These are phyloP conservation scores for Magnaporthales sp. DNA, from an alignment of 2,329 filamentous ascomycete genomes.

Conservation along the genomic window DNA sequence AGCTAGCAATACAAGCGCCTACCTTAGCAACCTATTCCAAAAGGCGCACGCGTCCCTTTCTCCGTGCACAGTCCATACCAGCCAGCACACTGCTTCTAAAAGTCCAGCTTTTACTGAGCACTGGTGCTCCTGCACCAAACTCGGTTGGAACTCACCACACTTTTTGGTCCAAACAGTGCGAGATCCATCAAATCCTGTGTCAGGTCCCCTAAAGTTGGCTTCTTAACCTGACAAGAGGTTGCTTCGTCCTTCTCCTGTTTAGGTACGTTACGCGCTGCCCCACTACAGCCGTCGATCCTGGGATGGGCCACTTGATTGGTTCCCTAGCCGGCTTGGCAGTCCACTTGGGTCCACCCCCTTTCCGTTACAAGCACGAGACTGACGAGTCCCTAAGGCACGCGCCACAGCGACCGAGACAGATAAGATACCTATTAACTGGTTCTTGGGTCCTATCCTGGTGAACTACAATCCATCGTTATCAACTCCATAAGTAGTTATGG, in stretches of 20 bases:
- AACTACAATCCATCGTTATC: neutral
- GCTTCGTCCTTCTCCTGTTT: neutral
- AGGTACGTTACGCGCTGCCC: neutral
- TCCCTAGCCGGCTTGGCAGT: neutral
- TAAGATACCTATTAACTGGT: neutral
- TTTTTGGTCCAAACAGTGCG: slow-evolving; percentile 56
- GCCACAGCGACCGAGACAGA: neutral
- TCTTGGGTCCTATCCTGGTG: neutral
- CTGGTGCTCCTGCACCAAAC: neutral
- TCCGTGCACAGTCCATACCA: neutral
- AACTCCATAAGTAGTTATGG: slow-evolving; percentile 51
- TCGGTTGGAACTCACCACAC: slow-evolving; percentile 57
- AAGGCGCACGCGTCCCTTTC: neutral
- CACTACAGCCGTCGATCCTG: neutral
- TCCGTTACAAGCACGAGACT: neutral
- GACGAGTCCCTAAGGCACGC: neutral
- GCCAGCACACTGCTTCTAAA: neutral
- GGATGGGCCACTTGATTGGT: neutral
- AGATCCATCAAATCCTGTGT: slow-evolving; percentile 66
- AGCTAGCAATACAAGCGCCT: neutral
- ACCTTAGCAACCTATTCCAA: too few species aligned
- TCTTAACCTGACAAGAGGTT: neutral
- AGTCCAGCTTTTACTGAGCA: neutral
- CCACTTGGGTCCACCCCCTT: neutral
- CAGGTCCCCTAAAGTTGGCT: slow-evolving; percentile 21